phyloP scores from a whole-genome alignment of 495 filamentous ascomycete genomes.

The Neurospora discreta region DNA sequence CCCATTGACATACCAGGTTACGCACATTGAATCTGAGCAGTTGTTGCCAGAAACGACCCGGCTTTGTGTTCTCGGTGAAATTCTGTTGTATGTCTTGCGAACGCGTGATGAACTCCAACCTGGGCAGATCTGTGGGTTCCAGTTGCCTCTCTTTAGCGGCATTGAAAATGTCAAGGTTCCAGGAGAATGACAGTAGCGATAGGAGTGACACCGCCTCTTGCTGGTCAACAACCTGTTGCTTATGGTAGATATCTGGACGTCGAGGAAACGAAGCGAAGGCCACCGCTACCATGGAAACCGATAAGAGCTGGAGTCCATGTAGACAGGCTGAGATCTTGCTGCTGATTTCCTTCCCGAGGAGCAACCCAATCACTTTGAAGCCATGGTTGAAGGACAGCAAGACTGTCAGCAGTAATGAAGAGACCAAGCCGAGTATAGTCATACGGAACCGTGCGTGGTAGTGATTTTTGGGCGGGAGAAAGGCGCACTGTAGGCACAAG shows the following conservation, averaged over 20 bases:
- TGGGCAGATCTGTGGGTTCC: slow-evolving; percentile 43
- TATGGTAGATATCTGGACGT: slow-evolving; percentile 45
- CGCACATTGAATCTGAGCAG: slow-evolving; percentile 36
- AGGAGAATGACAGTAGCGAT: slow-evolving; percentile 44
- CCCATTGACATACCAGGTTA: slow-evolving; percentile 36
- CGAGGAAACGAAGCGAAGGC: slow-evolving; percentile 37
- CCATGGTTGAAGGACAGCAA: slow-evolving; percentile 18
- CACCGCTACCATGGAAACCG: slow-evolving; percentile 9
- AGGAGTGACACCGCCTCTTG: slow-evolving; percentile 45
- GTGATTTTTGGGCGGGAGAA: slow-evolving; percentile 13
- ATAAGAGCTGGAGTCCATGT: slow-evolving; percentile 14
- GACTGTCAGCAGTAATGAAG: slow-evolving; percentile 17
- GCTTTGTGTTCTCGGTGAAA: slow-evolving; percentile 31
- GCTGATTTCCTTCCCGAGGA: not conserved
- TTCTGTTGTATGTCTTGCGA: slow-evolving; percentile 27
- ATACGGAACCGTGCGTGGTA: slow-evolving; percentile 20
- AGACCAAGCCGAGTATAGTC: slow-evolving; percentile 20
- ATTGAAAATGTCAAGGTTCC: slow-evolving; percentile 42
- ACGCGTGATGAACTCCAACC: slow-evolving; percentile 30
- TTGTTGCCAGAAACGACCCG: slow-evolving; percentile 43
- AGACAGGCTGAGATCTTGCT: slow-evolving; percentile 1
- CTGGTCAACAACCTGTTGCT: slow-evolving; percentile 43
- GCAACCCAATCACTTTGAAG: slow-evolving; percentile 3
- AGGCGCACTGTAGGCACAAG: slow-evolving; percentile 19
- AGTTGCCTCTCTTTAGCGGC: slow-evolving; percentile 38